Base-by-base conservation (phyloP, 2,329 filamentous ascomycete species). In the Pyrenophora tritici-repentis region DNA sequence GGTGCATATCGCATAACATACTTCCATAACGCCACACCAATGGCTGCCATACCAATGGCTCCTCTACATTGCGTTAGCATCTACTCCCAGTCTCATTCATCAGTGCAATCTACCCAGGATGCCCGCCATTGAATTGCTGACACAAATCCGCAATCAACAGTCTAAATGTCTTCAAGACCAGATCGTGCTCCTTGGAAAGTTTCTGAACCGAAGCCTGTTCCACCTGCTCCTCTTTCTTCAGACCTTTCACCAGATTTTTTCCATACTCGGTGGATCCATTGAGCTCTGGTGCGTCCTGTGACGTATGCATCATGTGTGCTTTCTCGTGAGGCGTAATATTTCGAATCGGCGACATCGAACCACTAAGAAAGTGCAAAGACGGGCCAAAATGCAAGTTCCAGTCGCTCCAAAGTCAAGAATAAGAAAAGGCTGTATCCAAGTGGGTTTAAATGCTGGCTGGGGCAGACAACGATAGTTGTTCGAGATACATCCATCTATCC, bases 71-170 rank as follows among this genome's bases (percentile, higher is more conserved):
- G 12, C 18, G 12, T 51, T 10, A 51, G 38, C 2, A 2, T 26
- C 2, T n/a, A 2, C 5, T 12, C 3, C 0, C 22, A 10, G 13
- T 8, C 2, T 22, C 7, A 33, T 8, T 1, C 3, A 3, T 4
- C 22, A 5, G 4, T 10, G 4, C 8, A 33, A 81, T 81, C 17
- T 55, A 58, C 16, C 60, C 86, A 14, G 86, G 86, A 64, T 89
- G 86, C 0, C 86, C 86, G 31, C 85, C 85, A 55, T 83, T 83
- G 71, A 87, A 89, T 58, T 89, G 86, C 66, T 89, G 80, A 62
- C 85, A 88, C 3, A 89, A 72, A 65, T 89, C 86, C 37, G 86
- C 84, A 51, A 59, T 61, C 20, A 57, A 55, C 36, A 53, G 22
- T 4, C 56, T 53, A 14, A 59, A 61, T 2, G 53, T 50, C 7